Evolutionary conservation across 1,139 yeast genomes (phyloP), one percentile per base, ranked within the genome.

Genomic region (Pneumocystis jirovecii): DNA sequence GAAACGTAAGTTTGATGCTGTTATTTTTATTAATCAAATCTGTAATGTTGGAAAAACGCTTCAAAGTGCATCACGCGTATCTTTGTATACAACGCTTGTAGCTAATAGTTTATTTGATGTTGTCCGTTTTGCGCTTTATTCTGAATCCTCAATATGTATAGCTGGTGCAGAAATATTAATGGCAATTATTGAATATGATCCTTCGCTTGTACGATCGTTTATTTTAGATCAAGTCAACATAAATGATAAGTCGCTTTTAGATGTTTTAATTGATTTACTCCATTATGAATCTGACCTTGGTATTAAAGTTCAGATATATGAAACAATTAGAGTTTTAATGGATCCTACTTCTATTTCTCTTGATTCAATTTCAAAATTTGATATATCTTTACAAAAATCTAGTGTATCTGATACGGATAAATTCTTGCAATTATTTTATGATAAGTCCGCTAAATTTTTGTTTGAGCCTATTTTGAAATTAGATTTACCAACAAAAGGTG

Each of bases 151-250:
- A 34, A 80, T 84, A 17, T 78, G 95, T 67, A 84, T 85, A 1
- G 74, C 89, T 45, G 96, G 96, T 0, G 86, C 95, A 0, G 97
- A 93, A 72, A 77, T 90, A 15, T 82, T 93, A 42, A 86, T 89
- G 12, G 79, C 89, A 1, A 85, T 90, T 8, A 85, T 91, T 50
- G 97, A 91, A 69, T 91, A 88, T 70, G 97, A 90, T 72, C 86
- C 89, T 1, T 76, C 85, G 3, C 74, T 89, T 63, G 83, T 89
- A 25, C 69, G 76, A 6, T 67, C 70, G 17, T 64, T 44, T 63
- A 69, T 64, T 63, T 60, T 62, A 65, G 66, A 64, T 37, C 63
- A 59, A 39, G 60, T 60, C 42, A 56, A 63, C 62, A 50, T 12
- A 15, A 21, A 50, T 50, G 56, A 21, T 50, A 61, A 56, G 25